Conservation (phyloP, 257 asterid species). For the Solanum virginianum region DNA sequence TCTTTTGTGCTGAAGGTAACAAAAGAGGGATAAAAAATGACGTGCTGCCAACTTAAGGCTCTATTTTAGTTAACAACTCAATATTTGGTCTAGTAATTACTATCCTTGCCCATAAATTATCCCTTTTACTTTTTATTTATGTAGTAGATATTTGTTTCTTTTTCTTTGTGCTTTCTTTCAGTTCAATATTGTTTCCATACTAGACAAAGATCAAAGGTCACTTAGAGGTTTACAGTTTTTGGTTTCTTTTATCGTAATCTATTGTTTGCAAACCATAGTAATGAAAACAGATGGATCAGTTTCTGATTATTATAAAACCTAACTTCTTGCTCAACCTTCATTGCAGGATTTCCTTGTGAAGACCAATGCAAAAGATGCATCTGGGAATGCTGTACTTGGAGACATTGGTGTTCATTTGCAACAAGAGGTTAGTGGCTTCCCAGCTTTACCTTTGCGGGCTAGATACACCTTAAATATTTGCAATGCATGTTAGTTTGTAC, state of each 20-base stretch:
- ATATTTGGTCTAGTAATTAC: neutral
- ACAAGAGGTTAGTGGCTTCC: slow-evolving; percentile 54
- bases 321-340: neutral
- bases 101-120: neutral
- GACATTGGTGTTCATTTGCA: slow-evolving; percentile 81
- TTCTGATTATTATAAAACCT: neutral
- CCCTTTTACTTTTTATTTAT: neutral
- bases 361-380: slow-evolving; percentile 84
- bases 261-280: neutral
- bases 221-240: neutral
- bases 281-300: neutral
- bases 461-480: neutral
- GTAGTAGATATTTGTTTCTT: neutral
- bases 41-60: neutral
- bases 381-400: slow-evolving; percentile 72
- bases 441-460: neutral
- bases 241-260: neutral
- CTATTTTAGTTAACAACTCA: neutral
- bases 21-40: neutral
- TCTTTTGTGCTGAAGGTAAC: neutral
- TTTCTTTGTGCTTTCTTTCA: neutral
- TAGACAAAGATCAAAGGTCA: neutral
- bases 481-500: neutral
- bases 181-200: neutral
- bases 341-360: slow-evolving; percentile 63